These are phyloP conservation scores for Oidium heveae DNA, from an alignment of 2,329 filamentous ascomycete genomes.

Conservation along the genomic window DNA sequence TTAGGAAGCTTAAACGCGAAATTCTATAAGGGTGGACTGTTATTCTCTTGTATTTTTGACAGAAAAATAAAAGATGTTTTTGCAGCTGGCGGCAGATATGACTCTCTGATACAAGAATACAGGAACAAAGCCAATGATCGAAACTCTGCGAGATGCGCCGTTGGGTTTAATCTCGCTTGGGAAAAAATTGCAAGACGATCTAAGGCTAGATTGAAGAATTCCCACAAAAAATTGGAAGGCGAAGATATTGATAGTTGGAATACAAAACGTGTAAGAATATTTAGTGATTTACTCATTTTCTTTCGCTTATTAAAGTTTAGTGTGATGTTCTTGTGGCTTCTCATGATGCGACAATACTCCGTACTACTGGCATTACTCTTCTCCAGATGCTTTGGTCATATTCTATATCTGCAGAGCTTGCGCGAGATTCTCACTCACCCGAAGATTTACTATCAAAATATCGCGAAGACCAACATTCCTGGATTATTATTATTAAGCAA, in stretches of 20 bases:
- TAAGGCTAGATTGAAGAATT: slow-evolving; percentile 24
- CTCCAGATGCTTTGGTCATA: slow-evolving; percentile 58
- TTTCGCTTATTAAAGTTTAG: slow-evolving; percentile 15
- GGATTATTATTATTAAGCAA: slow-evolving; percentile 73
- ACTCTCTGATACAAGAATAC: slow-evolving; percentile 66
- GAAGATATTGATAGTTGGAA: slow-evolving; percentile 34
- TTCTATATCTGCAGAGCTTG: slow-evolving; percentile 71
- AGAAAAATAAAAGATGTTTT: slow-evolving; percentile 65
- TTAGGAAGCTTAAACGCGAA: slow-evolving; percentile 74
- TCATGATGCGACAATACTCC: slow-evolving; percentile 54
- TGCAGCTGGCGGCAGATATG: slow-evolving; percentile 82
- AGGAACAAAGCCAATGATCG: slow-evolving; percentile 40
- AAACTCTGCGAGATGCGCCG: slow-evolving; percentile 48
- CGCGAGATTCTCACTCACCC: slow-evolving; percentile 49
- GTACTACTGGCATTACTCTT: slow-evolving; percentile 51
- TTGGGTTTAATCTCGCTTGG: slow-evolving; percentile 80
- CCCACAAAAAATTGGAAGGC: slow-evolving; percentile 44
- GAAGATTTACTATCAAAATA: slow-evolving; percentile 60
- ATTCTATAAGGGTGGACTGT: slow-evolving; percentile 63
- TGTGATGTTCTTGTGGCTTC: slow-evolving; percentile 81
- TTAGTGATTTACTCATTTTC: background rate
- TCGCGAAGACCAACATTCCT: slow-evolving; percentile 53
- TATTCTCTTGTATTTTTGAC: slow-evolving; percentile 83
- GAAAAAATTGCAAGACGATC: slow-evolving; percentile 38
- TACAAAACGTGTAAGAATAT: slow-evolving; percentile 30